These are phyloP conservation scores for Starmerella cellae DNA, from an alignment of 805 yeast genomes.

Conservation along the genomic window DNA sequence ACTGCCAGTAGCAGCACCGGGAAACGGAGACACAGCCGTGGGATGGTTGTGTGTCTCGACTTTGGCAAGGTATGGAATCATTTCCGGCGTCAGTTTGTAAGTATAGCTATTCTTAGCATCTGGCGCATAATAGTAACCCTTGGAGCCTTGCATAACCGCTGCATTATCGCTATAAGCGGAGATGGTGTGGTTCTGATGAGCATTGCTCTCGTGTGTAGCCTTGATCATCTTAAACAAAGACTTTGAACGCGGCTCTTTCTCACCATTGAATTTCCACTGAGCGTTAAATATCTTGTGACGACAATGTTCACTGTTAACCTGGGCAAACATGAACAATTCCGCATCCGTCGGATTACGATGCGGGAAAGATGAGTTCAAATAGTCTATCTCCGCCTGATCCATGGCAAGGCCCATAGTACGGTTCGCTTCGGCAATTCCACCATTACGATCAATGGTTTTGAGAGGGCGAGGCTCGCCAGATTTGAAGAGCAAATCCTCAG, in stretches of 20 bases:
- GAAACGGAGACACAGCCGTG: conserved; percentile 96
- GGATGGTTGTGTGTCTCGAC: conserved; percentile 99
- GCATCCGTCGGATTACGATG: conserved; percentile 93
- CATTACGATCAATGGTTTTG: conserved; percentile 41
- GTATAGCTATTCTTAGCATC: conserved; percentile 46
- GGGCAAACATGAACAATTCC: conserved; percentile 97
- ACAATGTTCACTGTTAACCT: conserved; percentile 98
- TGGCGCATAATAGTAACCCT: conserved; percentile 57
- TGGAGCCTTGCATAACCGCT: conserved; percentile 80
- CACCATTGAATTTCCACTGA: conserved; percentile 75
- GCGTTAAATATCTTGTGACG: conserved; percentile 98
- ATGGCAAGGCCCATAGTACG: conserved; percentile 81
- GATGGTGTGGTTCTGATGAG: conserved; percentile 67
- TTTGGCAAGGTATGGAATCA: conserved; percentile 78
- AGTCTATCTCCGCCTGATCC: conserved; percentile 84
- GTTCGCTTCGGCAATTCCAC: conserved; percentile 57
- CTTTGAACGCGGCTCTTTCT: conserved; percentile 57
- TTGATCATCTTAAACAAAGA: conserved; percentile 89
- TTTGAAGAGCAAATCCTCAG: conserved; percentile 40
- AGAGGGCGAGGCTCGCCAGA: conserved; percentile 74
- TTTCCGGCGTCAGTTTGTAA: conserved; percentile 66
- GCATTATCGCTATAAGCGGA: conserved; percentile 97
- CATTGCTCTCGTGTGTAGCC: conserved; percentile 59
- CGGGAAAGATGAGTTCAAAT: conserved; percentile 70
- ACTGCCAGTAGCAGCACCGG: conserved; percentile 99